Evolutionary conservation across 306 rosid genomes (phyloP), one percentile per base, ranked within the genome.

Genomic region (Clitoria ternatea): DNA sequence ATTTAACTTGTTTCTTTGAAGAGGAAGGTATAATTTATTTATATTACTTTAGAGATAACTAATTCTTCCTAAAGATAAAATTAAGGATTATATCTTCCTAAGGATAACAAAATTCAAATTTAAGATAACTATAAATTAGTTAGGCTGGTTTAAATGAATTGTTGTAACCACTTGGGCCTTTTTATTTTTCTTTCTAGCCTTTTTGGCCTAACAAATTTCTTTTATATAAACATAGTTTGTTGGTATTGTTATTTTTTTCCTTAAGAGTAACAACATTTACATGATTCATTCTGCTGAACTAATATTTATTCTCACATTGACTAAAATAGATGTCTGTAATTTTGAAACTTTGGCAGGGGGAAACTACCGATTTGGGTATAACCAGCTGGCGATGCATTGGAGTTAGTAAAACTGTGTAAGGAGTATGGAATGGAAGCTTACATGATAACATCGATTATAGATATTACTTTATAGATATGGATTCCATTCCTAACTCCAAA

Each of bases 311-410:
- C 57, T 49, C 48, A 20, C 36, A 69, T 5, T 22, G 59, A 35
- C 79, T 70, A 36, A 73, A 76, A 60, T 60, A 73, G 61, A 69
- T 30, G 7, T 65, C 19, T 56, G 11, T 42, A 61, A 75, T 22
- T 12, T 13, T 55, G 62, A 14, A 27, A 62, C 66, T 81, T 79
- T 81, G 83, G 79, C 83, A 90, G 96, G 97, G 65, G 92, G 91
- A 77, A 94, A 92, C 79, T 94, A 94, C 76, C 83, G 96, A 67
- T 94, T 94, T 69, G 99, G 99, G 73, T 94, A 94, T 56, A 94
- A 86, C 97, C 99, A 53, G 87, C 92, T 15, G 96, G 97, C 44
- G 91, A 94, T 77, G 88, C 97, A 27, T 48, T 69, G 5, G 95
- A 94, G 67, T 71, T 94, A 60, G 86, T 86, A 75, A 91, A 77